A percentile compares a stretch with the other conserved stretches of the same genome.
These are phyloP conservation scores for Lunularia cruciata DNA, from an alignment of 225 moss, liverwort and hornwort species.

Conservation along the genomic window DNA sequence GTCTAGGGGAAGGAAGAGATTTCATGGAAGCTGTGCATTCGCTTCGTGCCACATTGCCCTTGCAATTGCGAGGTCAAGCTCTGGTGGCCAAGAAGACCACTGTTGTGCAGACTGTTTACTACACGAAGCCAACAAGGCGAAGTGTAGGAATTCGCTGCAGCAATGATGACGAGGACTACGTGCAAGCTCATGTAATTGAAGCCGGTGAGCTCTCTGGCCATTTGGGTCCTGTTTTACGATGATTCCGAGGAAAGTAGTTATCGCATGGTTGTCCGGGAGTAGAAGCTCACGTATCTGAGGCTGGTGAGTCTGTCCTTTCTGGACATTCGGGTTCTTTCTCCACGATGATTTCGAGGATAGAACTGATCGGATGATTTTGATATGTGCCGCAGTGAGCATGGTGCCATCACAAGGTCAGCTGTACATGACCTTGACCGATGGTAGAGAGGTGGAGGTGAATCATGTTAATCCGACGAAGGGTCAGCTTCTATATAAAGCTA, in stretches of 20 bases:
- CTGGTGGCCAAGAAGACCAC: constrained; percentile 19
- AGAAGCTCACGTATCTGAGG: not conserved
- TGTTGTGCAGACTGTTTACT: constrained; percentile 16
- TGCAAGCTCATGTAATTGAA: constrained; percentile 48
- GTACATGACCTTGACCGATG: constrained; percentile 74
- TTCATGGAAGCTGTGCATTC: constrained; percentile 24
- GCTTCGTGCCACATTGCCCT: constrained; percentile 18
- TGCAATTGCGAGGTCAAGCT: constrained; percentile 18
- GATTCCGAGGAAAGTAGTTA: not conserved
- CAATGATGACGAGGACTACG: constrained; percentile 32
- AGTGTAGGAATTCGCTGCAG: constrained; percentile 31
- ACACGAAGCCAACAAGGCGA: constrained; percentile 15
- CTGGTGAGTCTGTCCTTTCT: not conserved
- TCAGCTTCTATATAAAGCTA: constrained; percentile 75
- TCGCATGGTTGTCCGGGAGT: not conserved
- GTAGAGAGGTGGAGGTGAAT: constrained; percentile 92
- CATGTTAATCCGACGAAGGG: constrained; percentile 90
- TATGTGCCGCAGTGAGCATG: constrained; percentile 69
- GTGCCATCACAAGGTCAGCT: constrained; percentile 87
- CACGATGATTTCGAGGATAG: too few relatives aligned
- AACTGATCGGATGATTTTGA: constrained; percentile 8
- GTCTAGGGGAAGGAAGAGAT: not conserved
- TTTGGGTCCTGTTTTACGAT: not conserved
- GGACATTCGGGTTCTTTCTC: not conserved
- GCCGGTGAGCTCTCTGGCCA: constrained; percentile 17